phyloP scores from a whole-genome alignment of 306 rosid species.

The Hylodesmum podocarpum region DNA sequence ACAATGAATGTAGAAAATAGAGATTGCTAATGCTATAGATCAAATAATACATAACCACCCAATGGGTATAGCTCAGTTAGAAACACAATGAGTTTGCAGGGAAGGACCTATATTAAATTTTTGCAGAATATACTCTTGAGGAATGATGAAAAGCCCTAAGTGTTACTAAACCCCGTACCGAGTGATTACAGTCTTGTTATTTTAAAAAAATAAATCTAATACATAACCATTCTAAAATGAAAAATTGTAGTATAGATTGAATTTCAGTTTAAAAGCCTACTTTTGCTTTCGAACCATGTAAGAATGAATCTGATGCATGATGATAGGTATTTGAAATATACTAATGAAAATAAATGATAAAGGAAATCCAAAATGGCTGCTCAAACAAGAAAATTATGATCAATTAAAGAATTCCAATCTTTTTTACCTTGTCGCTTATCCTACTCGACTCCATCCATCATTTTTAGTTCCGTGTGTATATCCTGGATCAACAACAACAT shows the following conservation, averaged over 20 bases:
- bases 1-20: neutral
- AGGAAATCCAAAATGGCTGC: neutral
- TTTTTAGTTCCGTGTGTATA: conserved; percentile 47
- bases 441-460: conserved; percentile 50
- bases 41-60: no score
- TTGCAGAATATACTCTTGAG: no score
- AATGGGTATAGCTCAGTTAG: no score
- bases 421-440: conserved; percentile 55
- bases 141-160: no score
- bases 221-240: neutral
- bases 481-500: conserved; percentile 60
- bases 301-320: neutral
- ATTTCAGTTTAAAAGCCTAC: neutral
- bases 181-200: no score
- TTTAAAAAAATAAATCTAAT: neutral
- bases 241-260: conserved; percentile 9
- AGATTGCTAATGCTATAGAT: neutral
- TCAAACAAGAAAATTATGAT: neutral
- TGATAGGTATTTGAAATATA: neutral
- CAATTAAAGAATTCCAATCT: neutral
- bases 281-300: neutral
- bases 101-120: no score
- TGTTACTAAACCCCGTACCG: no score
- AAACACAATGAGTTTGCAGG: no score
- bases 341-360: neutral